These are phyloP conservation scores for Fusarium sp. DNA, from an alignment of 2,329 filamentous ascomycete species.

Conservation along the genomic window DNA sequence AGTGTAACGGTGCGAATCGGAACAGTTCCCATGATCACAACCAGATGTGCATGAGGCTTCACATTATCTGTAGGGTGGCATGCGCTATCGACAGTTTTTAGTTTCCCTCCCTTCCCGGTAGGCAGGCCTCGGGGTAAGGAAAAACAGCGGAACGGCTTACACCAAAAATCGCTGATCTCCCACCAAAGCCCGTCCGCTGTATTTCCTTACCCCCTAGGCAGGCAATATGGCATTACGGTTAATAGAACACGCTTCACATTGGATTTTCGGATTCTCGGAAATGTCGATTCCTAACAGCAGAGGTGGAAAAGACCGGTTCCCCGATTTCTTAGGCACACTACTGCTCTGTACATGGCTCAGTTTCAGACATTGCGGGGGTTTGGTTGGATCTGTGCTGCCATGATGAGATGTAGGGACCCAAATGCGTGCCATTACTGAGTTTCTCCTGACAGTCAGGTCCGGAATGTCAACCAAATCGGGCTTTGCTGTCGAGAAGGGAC, in stretches of 20 bases:
- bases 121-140: no score
- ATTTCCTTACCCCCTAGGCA: no score
- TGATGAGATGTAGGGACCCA: constrained; percentile 10
- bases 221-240: not conserved
- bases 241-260: not conserved
- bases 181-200: no score
- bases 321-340: constrained; percentile 2
- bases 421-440: constrained; percentile 22
- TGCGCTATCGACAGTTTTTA: not conserved
- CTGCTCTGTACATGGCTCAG: constrained; percentile 15
- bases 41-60: constrained; percentile 19
- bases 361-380: constrained; percentile 32
- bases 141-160: no score
- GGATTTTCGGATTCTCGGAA: constrained; percentile 17
- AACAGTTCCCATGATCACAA: constrained; percentile 34
- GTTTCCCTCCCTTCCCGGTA: not conserved
- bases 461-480: constrained; percentile 4
- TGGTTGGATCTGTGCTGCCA: constrained; percentile 12
- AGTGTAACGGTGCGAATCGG: constrained; percentile 36
- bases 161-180: no score
- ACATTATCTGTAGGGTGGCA: constrained; percentile 20
- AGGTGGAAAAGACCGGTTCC: constrained; percentile 2
- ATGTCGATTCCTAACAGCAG: not conserved
- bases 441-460: not conserved
- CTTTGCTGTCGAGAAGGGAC: not conserved